Conservation (phyloP, 441 rosid species). For the Populus hybrid region DNA sequence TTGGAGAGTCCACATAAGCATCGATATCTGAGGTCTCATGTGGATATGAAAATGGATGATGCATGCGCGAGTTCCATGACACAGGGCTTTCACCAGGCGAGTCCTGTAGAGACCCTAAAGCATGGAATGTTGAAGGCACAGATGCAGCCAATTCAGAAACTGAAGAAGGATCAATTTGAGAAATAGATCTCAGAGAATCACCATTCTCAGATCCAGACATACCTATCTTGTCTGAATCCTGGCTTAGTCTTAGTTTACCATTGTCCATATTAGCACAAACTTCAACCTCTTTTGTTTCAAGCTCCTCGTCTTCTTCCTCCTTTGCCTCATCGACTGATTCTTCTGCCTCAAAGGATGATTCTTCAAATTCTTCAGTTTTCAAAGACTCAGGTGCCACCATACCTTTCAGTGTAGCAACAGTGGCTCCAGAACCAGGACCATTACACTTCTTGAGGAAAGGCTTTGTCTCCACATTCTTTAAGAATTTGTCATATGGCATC, state of each 20-base stretch:
- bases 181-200: slow-evolving; percentile 49
- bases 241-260: slow-evolving; percentile 55
- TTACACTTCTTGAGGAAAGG: slow-evolving; percentile 47
- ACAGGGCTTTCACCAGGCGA: slow-evolving; percentile 73
- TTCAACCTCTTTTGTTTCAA: slow-evolving; percentile 46
- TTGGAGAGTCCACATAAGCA: slow-evolving; percentile 79
- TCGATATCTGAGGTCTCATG: slow-evolving; percentile 81
- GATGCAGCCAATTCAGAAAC: slow-evolving; percentile 59
- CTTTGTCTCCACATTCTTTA: slow-evolving; percentile 34
- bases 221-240: slow-evolving; percentile 56
- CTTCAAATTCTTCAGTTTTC: slow-evolving; percentile 43
- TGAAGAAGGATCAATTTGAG: slow-evolving; percentile 57
- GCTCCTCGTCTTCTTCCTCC: slow-evolving; percentile 48
- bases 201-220: slow-evolving; percentile 62
- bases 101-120: slow-evolving; percentile 54
- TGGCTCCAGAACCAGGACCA: slow-evolving; percentile 53
- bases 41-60: slow-evolving; percentile 63
- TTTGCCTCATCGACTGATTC: slow-evolving; percentile 40
- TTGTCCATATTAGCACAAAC: slow-evolving; percentile 46
- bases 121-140: slow-evolving; percentile 50
- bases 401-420: slow-evolving; percentile 47
- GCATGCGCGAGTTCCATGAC: slow-evolving; percentile 68
- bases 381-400: slow-evolving; percentile 45
- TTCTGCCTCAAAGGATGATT: slow-evolving; percentile 48
- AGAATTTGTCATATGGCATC: slow-evolving; percentile 27